Evolutionary conservation across 805 yeast species (phyloP), one percentile per base, ranked within the genome.

Genomic region (Saturnispora besseyi): DNA sequence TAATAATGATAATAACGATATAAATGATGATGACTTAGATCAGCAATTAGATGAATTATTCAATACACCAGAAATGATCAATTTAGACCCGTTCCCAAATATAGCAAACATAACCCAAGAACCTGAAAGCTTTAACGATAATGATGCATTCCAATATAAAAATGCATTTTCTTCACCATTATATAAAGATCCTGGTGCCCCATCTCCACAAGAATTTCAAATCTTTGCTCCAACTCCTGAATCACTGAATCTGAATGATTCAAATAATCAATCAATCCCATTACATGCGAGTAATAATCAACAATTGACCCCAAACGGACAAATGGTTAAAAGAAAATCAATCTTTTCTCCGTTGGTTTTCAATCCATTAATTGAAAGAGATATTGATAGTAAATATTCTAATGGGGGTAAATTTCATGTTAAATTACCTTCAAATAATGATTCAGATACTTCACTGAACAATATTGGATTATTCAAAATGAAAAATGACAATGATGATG

Each of bases 331-430:
- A 36, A 36, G 68, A 50, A 29, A 38, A 13, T 86, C 96, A 41
- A 79, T 83, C 0, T 90, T 88, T 65, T 86, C 96, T 0, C 95
- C 96, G 0, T 70, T 89, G 40, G 74, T 76, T 40, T 90, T 89
- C 67, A 84, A 87, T 58, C 96, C 96, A 0, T 75, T 83, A 18
- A 84, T 87, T 49, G 81, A 80, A 50, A 76, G 78, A 44, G 80
- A 77, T 51, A 81, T 91, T 37, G 98, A 91, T 61, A 80, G 85
- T 50, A 91, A 91, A 60, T 91, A 91, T 59, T 82, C 83, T 11
- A 75, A 76, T 55, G 99, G 99, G 5, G 99, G 99, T 2, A 85
- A 90, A 60, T 91, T 86, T 61, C 89, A 81, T 61, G 87, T 85
- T 13, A 59, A 55, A 28, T 29, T 18, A 22, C 42, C 21, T 18